These are phyloP conservation scores for Sclerotinia sclerotiorum DNA, from an alignment of 2,329 filamentous ascomycete genomes.

Conservation along the genomic window DNA sequence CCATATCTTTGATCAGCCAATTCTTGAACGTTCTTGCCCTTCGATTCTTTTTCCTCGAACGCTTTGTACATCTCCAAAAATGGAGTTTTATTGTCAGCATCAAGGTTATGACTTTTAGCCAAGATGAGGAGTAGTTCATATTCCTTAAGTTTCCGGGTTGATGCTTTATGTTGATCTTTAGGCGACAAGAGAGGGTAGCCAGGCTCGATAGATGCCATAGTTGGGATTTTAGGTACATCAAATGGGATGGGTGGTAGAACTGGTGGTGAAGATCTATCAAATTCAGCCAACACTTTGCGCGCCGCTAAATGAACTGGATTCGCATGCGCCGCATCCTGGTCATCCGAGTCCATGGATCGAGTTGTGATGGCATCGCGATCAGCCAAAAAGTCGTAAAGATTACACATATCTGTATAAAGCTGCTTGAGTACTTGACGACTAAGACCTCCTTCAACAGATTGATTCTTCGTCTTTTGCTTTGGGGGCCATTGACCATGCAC, in stretches of 20 bases:
- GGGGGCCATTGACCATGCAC: constrained; percentile 81
- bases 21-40: constrained; percentile 63
- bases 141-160: constrained; percentile 70
- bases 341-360: constrained; percentile 62
- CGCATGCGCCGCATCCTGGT: constrained; percentile 51
- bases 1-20: constrained; percentile 70
- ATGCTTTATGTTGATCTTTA: constrained; percentile 73
- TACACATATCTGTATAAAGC: constrained; percentile 81
- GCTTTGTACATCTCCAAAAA: constrained; percentile 70
- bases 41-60: constrained; percentile 68
- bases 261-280: constrained; percentile 83
- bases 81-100: constrained; percentile 59
- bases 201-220: constrained; percentile 62
- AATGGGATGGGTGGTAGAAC: constrained; percentile 90
- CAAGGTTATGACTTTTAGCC: constrained; percentile 78
- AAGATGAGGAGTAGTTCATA: constrained; percentile 76
- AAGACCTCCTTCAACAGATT: constrained; percentile 79
- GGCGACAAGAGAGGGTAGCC: constrained; percentile 62
- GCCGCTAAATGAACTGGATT: constrained; percentile 56
- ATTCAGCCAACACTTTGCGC: constrained; percentile 79
- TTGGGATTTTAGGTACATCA: constrained; percentile 77
- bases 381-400: constrained; percentile 84
- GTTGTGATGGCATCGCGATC: constrained; percentile 78
- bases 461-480: constrained; percentile 85
- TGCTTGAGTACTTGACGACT: constrained; percentile 80